Base-by-base conservation (phyloP, 1,284 basidiomycete species). In the Ceratobasidium sp. region DNA sequence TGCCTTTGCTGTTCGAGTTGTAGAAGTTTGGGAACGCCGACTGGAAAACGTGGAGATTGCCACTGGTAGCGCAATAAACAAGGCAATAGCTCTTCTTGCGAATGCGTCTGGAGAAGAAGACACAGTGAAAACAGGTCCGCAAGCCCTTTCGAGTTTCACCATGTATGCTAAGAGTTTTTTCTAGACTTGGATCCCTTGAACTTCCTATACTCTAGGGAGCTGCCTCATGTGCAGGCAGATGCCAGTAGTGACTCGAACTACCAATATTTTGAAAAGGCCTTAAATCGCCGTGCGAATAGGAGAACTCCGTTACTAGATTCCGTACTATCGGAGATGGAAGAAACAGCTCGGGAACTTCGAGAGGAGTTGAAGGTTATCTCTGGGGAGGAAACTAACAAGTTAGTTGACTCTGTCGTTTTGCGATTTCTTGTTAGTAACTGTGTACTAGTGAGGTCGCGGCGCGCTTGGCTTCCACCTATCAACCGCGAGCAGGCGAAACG, bases 201-300 rank as follows among this genome's bases (percentile, higher is more conserved):
- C 45, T 86, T 85, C 75, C 78, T 91, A 14, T 91, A 90, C 78
- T 82, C 83, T n/a, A 41, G 58, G 67, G 78, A 85, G 6, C 84
- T 85, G 80, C 39, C 78, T 83, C n/a, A 73, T 78, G 2, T 69
- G 76, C 23, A 80, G 82, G n/a, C 81, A 85, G 72, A 78, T 80
- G 12, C 82, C 86, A 1, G 88, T 92, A 76, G 83, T 84, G 52
- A 86, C 84, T 76, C 92, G 90, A 60, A 45, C 30, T 71, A 61
- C 36, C 45, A 32, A 12, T 46, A 46, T 23, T 71, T 71, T 76
- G 86, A 85, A 74, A 76, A 79, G 18, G 78, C 84, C 4, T 78
- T 93, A 50, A 84, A 83, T 67, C 85, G 84, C 64, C 89, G 89
- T 74, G 81, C 92, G 23, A 76, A 84, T 39, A 87, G 88, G 18